Base-by-base conservation (phyloP, 495 filamentous ascomycete genomes). In the Penicillium canariense region DNA sequence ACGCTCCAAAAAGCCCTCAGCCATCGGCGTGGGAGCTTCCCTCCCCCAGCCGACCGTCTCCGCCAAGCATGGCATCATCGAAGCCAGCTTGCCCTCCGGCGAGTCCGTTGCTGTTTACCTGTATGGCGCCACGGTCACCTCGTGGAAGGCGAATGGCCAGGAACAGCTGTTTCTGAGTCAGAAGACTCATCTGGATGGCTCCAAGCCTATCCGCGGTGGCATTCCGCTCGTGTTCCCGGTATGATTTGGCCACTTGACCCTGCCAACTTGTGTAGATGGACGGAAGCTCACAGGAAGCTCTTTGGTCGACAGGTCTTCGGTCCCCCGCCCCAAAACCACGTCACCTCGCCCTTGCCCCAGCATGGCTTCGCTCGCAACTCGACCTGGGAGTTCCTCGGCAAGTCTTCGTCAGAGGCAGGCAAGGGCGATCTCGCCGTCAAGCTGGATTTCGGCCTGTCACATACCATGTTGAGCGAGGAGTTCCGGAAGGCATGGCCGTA, bases 161-260 rank as follows among this genome's bases (percentile, higher is more conserved):
- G 95, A 98, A 78, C 92, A 89, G 69, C 77, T 99, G 36, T 99
- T 91, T 77, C 55, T 97, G 50, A 93, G 88, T 63, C 81, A 89
- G 52, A 87, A 84, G 52, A 89, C 92, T 17, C 74, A 72, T 49
- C 64, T 87, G 43, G 85, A 88, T 63, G 85, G 85, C 4, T 83
- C 80, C 47, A 88, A 88, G 67, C 71, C 79, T 5, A 80, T 82
- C 50, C 71, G 79, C 34, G 79, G 79, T 48, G 79, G 95, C 5
- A 89, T 99, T 56, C 95, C 95, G 7, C 72, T 99, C 28, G 95
- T 99, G 3, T 99, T 99, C 68, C 95, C 95, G 17, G 92, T 96
- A 78, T 58, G 85, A 78, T 14, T 30, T 43, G 17, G 7, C 18
- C 34, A 2, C 22, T 46, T 47, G 26, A 36, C 48, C 20, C 11